Evolutionary conservation across 1,284 basidiomycete species (phyloP).

Genomic region (Pholiota adiposa): DNA sequence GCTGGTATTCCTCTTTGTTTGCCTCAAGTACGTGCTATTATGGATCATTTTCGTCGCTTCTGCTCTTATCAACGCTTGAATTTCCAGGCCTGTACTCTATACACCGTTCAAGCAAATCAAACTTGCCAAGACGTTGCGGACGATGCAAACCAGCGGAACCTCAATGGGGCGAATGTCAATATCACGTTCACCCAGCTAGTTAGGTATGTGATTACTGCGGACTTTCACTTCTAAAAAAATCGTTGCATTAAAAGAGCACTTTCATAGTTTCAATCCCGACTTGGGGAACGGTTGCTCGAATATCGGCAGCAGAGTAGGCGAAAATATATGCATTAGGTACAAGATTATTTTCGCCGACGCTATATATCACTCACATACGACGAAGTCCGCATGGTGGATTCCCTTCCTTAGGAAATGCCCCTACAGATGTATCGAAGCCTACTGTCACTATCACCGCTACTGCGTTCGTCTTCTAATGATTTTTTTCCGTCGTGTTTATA

Average conservation of each 20-base stretch:
- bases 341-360: neutral
- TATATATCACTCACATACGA: neutral
- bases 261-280: constrained; percentile 14
- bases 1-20: constrained; percentile 3
- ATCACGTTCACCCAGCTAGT: constrained; percentile 5
- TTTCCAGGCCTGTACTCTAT: constrained; percentile 4
- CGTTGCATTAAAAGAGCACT: neutral
- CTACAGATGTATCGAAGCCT: constrained; percentile 10
- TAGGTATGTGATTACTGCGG: neutral
- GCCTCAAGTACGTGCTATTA: neutral
- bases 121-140: constrained; percentile 5
- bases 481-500: neutral
- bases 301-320: neutral
- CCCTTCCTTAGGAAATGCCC: constrained; percentile 9
- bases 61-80: neutral
- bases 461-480: neutral
- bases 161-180: constrained; percentile 2
- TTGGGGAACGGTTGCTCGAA: constrained; percentile 8
- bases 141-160: neutral
- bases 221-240: too few relatives aligned
- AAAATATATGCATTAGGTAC: constrained; percentile 9
- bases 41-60: neutral
- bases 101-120: constrained; percentile 6
- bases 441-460: constrained; percentile 11
- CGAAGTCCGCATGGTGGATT: constrained; percentile 15